phyloP scores from a whole-genome alignment of 169 alveolate genomes.

The Toxoplasma gondii region DNA sequence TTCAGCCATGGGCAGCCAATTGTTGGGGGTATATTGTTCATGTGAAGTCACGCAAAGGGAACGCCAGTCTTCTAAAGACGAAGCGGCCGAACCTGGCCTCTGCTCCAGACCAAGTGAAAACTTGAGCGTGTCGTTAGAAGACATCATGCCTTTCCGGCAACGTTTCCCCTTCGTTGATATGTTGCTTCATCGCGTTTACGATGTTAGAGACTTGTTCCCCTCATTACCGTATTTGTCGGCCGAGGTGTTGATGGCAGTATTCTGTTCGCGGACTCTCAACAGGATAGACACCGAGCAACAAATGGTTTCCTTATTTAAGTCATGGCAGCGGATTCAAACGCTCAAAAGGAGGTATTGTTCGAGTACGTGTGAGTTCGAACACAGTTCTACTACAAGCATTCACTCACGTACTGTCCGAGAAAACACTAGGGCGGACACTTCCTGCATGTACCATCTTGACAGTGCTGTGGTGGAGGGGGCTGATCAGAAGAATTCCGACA shows the following conservation, averaged over 20 bases:
- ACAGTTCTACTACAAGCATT: neutral
- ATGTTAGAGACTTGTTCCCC: neutral
- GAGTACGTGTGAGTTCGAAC: neutral
- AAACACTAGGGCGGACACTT: neutral
- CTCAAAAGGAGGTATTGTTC: neutral
- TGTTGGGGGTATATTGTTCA: too few relatives aligned
- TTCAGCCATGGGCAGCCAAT: too few relatives aligned
- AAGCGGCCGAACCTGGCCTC: too few relatives aligned
- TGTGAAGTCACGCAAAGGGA: too few relatives aligned
- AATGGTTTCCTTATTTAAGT: neutral
- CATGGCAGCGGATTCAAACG: neutral
- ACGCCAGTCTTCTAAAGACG: too few relatives aligned
- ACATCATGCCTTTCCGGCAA: neutral
- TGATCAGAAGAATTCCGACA: neutral
- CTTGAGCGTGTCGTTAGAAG: too few relatives aligned
- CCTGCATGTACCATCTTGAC: neutral
- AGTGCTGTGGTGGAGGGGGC: neutral
- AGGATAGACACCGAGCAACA: neutral
- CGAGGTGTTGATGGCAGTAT: neutral
- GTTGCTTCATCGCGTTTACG: conserved; percentile 12
- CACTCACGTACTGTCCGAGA: neutral
- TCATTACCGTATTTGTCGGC: neutral
- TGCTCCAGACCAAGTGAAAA: too few relatives aligned
- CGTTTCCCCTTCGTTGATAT: conserved; percentile 22
- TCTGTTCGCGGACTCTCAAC: conserved; percentile 21